Base-by-base conservation (phyloP, 768 basidiomycete genomes). In the Trametes villosa region DNA sequence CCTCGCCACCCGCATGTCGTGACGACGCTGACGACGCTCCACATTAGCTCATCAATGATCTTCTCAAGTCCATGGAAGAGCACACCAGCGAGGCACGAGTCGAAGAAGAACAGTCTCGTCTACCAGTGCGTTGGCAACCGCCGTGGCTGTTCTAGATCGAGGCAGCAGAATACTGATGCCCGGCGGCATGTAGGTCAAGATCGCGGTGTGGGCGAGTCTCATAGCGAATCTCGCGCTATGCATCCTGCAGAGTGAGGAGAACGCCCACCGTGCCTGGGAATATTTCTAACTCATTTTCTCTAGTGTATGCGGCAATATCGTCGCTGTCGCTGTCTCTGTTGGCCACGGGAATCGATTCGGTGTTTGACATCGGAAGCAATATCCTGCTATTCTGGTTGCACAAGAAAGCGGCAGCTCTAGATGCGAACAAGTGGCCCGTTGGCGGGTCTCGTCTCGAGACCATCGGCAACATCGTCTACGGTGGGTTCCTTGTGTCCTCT, bases 241-340 rank as follows among this genome's bases (percentile, higher is more conserved):
- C 57, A 78, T 85, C 7, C 71, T 94, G 9, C 92, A 94, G 71
- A 72, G 91, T 91, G 63, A 64, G 81, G 72, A 18, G 9, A 33
- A 15, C 22, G 2, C 4, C 18, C 41, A n/a, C 50, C 4, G 9
- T 27, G 24, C 44, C 13, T 42, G 49, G 15, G 20, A 24, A 6
- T 26, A 27, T 51, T 27, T 63, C 30, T 67, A 49, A 57, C 58
- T 31, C n/a, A n/a, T n/a, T n/a, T 46, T 17, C 20, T 20, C 24
- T 46, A 94, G 92, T 99, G 67, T 99, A 98, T 71, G 96, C 92
- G 13, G 96, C 97, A 13, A 81, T 92, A 52, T 91, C 91, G 2
- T 89, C 93, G 1, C 63, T 83, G 4, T 96, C 94, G 0, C 78
- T 98, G 5, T 93, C 94, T 4, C 79, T 98, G 50, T 83, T 98